Conservation (phyloP, 129 eudicot species). For the Helichrysum umbraculigerum region DNA sequence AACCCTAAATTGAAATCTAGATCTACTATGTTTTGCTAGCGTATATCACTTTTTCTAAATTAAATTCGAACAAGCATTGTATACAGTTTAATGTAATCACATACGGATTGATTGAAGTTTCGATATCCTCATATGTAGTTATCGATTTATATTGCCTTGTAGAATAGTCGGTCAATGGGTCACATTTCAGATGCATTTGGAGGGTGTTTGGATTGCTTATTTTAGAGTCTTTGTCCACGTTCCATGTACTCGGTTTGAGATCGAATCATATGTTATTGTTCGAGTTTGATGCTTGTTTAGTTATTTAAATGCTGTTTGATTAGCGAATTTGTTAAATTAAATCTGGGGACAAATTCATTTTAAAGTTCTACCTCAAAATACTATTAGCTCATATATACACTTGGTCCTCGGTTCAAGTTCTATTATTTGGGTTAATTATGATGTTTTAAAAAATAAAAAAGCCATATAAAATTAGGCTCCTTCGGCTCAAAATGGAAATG, state of each 20-base stretch:
- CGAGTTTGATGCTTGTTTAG: neutral
- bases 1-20: slow-evolving; percentile 12
- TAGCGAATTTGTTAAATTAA: too few species aligned
- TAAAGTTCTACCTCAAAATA: neutral
- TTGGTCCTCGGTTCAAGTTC: neutral
- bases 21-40: neutral
- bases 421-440: neutral
- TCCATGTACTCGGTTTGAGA: neutral
- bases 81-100: neutral
- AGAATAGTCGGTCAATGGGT: too few species aligned
- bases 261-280: neutral
- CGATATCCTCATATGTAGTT: neutral
- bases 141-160: too few species aligned
- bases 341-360: neutral
- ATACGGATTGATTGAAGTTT: neutral
- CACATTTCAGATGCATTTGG: too few species aligned
- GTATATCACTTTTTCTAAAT: neutral
- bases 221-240: too few species aligned
- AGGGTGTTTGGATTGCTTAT: neutral
- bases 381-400: neutral
- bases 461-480: neutral
- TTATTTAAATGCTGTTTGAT: neutral
- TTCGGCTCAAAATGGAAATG: neutral
- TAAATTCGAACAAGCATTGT: neutral
- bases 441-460: too few species aligned